phyloP scores from a whole-genome alignment of 495 filamentous ascomycete genomes.

The Aspergillus kassunensis region DNA sequence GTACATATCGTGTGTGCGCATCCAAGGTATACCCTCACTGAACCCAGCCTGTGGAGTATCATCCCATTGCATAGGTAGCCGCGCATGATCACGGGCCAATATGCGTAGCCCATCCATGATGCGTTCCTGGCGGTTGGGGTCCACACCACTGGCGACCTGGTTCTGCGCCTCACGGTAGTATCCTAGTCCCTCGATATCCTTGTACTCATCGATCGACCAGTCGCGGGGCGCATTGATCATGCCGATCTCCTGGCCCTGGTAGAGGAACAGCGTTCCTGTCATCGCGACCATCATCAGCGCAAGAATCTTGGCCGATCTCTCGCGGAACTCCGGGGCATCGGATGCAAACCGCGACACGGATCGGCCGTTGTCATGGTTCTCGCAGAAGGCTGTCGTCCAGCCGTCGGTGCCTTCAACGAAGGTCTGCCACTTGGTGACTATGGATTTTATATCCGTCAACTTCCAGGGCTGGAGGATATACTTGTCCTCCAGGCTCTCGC shows the following conservation, averaged over 20 bases:
- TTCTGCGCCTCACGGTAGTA: conserved; percentile 40
- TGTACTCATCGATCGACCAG: conserved; percentile 59
- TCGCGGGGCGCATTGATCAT: conserved; percentile 59
- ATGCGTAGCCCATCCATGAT: conserved; percentile 23
- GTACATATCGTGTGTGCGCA: conserved; percentile 46
- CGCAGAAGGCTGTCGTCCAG: conserved; percentile 49
- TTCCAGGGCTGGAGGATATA: conserved; percentile 38
- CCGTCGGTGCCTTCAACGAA: conserved; percentile 48
- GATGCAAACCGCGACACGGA: conserved; percentile 50
- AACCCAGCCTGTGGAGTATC: conserved; percentile 40
- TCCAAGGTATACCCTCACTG: conserved; percentile 43
- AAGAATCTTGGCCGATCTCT: conserved; percentile 51
- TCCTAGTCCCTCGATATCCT: conserved; percentile 58
- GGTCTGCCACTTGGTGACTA: conserved; percentile 35
- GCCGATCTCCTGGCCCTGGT: conserved; percentile 68
- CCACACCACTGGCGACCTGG: not conserved
- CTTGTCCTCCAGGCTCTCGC: conserved; percentile 30
- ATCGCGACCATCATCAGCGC: conserved; percentile 50
- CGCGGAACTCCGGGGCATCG: conserved; percentile 37
- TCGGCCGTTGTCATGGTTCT: conserved; percentile 63
- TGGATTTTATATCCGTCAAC: conserved; percentile 35
- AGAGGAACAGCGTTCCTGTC: conserved; percentile 63
- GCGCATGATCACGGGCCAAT: conserved; percentile 41
- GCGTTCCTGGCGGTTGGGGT: conserved; percentile 13
- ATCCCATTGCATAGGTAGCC: conserved; percentile 61